Percentiles rank a stretch among this genome's conserved stretches.
Conservation (phyloP, 75 land plant species). For the Ceratopteris richardii region DNA sequence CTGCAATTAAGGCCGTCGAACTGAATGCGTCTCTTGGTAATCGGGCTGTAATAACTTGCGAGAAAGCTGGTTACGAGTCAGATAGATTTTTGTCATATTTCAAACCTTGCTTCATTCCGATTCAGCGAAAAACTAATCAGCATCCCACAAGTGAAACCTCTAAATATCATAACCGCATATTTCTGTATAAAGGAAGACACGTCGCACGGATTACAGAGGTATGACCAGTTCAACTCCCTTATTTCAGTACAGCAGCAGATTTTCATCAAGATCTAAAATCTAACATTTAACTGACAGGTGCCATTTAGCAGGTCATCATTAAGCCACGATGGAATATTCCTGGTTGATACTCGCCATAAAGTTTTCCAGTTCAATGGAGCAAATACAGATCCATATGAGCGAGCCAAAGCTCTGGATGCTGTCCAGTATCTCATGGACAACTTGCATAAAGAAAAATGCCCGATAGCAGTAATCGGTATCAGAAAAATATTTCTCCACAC, state of each 20-base stretch:
- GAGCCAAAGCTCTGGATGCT: constrained; percentile 94
- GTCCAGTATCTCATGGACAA: constrained; percentile 86
- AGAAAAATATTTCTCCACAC: not conserved
- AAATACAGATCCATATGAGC: constrained; percentile 88
- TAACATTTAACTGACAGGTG: constrained; percentile 42
- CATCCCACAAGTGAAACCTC: constrained; percentile 43
- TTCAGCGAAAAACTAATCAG: constrained; percentile 72
- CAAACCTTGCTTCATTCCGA: constrained; percentile 93
- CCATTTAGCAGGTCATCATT: constrained; percentile 84
- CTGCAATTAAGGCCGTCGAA: constrained; percentile 91
- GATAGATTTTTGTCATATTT: constrained; percentile 90
- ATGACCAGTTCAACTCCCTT: not conserved
- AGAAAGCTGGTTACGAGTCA: constrained; percentile 84
- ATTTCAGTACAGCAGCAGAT: not conserved
- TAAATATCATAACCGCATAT: constrained; percentile 47
- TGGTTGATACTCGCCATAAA: constrained; percentile 78
- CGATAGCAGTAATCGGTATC: constrained; percentile 78
- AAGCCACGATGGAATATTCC: constrained; percentile 92
- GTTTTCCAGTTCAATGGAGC: constrained; percentile 95
- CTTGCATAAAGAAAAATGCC: constrained; percentile 92
- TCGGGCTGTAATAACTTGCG: constrained; percentile 94
- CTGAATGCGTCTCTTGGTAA: constrained; percentile 97
- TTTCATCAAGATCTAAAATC: not conserved
- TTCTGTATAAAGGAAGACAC: constrained; percentile 81
- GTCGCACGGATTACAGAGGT: constrained; percentile 88